These are phyloP conservation scores for Hermanozyma aechmeae DNA, from an alignment of 805 yeast genomes.

Conservation along the genomic window DNA sequence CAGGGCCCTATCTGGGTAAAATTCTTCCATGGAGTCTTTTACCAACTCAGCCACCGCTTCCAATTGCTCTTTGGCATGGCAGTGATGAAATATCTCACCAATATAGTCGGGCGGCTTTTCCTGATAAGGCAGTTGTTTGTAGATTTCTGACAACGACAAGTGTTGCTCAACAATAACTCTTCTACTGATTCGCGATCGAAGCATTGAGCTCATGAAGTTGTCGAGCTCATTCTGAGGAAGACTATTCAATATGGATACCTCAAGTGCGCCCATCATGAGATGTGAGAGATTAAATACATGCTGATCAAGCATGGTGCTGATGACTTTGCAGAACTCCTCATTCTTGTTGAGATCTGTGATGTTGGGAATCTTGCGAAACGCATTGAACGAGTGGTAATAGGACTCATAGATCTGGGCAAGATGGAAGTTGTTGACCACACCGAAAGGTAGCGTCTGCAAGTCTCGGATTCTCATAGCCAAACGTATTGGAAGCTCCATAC, in stretches of 20 bases:
- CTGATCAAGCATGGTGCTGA: constrained; percentile 60
- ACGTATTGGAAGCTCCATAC: constrained; percentile 77
- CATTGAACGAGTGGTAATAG: constrained; percentile 80
- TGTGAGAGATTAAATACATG: constrained; percentile 81
- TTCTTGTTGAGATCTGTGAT: constrained; percentile 70
- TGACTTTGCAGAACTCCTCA: constrained; percentile 54
- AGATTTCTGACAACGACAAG: constrained; percentile 63
- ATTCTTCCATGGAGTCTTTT: constrained; percentile 41
- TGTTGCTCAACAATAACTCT: constrained; percentile 91
- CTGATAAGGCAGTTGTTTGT: constrained; percentile 37
- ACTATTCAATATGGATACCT: constrained; percentile 51
- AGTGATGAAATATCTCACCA: constrained; percentile 76
- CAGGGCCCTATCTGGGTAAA: constrained; percentile 41
- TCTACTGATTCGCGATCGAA: constrained; percentile 82
- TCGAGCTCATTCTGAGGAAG: constrained; percentile 62
- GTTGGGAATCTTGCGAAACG: constrained; percentile 63
- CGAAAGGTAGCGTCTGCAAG: constrained; percentile 74
- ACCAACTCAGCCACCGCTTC: constrained; percentile 42
- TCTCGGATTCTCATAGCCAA: constrained; percentile 73
- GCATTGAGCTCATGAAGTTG: constrained; percentile 61
- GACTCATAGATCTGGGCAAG: constrained; percentile 82
- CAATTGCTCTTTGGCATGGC: constrained; percentile 65
- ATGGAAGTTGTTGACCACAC: constrained; percentile 77
- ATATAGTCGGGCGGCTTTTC: constrained; percentile 44
- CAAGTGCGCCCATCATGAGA: constrained; percentile 87